phyloP scores from a whole-genome alignment of 306 rosid species.

The Carpinus viminea region DNA sequence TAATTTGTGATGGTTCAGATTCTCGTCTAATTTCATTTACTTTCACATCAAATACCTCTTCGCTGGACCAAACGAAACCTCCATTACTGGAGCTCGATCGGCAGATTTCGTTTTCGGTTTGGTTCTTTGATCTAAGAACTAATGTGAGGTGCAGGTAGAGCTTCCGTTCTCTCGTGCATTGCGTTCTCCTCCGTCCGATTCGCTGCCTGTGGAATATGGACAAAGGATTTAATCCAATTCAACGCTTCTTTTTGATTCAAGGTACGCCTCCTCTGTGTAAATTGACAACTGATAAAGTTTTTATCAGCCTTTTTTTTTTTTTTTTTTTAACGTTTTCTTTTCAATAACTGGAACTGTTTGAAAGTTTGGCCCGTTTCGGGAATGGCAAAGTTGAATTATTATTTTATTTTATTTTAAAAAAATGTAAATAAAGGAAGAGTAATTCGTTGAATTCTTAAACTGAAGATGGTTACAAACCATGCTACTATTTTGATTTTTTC shows the following conservation, averaged over 20 bases:
- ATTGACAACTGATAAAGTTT: neutral
- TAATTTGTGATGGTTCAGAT: neutral
- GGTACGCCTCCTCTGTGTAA: neutral
- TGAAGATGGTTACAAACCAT: too few species aligned
- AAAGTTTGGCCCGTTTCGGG: neutral
- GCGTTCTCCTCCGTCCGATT: neutral
- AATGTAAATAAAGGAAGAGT: neutral
- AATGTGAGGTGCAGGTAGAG: neutral
- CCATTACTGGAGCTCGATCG: constrained; percentile 6
- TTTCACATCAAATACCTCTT: neutral
- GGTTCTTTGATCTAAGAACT: neutral
- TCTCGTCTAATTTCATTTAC: neutral
- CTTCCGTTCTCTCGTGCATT: neutral
- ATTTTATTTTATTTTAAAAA: neutral
- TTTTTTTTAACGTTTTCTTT: too few species aligned
- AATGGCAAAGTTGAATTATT: neutral
- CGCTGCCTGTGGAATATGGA: neutral
- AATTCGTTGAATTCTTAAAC: too few species aligned
- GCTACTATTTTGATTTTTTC: too few species aligned
- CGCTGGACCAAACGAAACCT: neutral
- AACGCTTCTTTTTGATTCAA: neutral
- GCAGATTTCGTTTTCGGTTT: neutral
- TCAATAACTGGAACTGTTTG: neutral
- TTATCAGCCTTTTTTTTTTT: too few species aligned
- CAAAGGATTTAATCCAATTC: neutral